These are phyloP conservation scores for Ceratobasidium sp. DNA, from an alignment of 1,284 basidiomycete genomes.

Conservation along the genomic window DNA sequence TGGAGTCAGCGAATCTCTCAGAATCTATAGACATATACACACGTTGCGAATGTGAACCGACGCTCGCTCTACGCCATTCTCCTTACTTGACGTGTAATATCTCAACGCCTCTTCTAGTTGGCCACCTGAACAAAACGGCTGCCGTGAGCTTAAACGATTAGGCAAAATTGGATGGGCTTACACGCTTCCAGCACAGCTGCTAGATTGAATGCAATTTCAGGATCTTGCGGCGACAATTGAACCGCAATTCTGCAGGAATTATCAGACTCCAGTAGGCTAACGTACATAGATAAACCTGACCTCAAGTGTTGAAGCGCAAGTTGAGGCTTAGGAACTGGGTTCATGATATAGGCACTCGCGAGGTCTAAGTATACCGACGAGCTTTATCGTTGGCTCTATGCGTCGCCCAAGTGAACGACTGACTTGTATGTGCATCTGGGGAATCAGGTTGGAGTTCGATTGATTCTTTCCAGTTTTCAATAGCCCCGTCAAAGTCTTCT, in stretches of 20 bases:
- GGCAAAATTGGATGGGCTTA: conserved; percentile 57
- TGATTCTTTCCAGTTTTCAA: conserved; percentile 87
- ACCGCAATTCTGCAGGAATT: conserved; percentile 74
- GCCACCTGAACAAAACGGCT: conserved; percentile 65
- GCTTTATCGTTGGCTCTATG: conserved; percentile 40
- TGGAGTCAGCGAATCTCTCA: conserved; percentile 41
- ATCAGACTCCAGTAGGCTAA: conserved; percentile 46
- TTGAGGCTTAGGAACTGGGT: conserved; percentile 84
- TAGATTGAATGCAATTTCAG: conserved; percentile 94
- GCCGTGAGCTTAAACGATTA: conserved; percentile 48
- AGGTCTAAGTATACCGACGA: conserved; percentile 68
- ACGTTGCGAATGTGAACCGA: conserved; percentile 85
- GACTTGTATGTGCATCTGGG: conserved; percentile 93
- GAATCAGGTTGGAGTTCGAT: conserved; percentile 84
- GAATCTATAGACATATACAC: conserved; percentile 39
- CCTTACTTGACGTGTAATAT: conserved; percentile 81
- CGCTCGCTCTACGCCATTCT: conserved; percentile 84
- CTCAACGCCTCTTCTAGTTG: conserved; percentile 81
- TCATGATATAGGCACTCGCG: conserved; percentile 93
- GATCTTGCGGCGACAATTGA: conserved; percentile 88
- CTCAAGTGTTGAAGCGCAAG: conserved; percentile 89
- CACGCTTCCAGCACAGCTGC: conserved; percentile 91
- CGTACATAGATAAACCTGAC: conserved; percentile 59
- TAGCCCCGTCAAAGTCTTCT: conserved; percentile 90
- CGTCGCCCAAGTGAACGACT: conserved; percentile 50